These are phyloP conservation scores for sweet orange (Citrus sinensis) DNA, from an alignment of 345 rosid species.

Conservation along the genomic window DVS_A1.0 CM039169.1:9945501-9946000, in stretches of 20 bases:
- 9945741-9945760: slow-evolving; percentile 40
- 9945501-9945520: background rate
- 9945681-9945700: slow-evolving; percentile 39
- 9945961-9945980: background rate
- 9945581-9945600: slow-evolving; percentile 33
- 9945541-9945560: slow-evolving; percentile 92
- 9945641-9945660: slow-evolving; percentile 17
- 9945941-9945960: background rate
- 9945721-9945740: slow-evolving; percentile 28
- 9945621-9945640: slow-evolving; percentile 27
- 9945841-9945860: background rate
- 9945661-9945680: slow-evolving; percentile 36
- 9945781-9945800: slow-evolving; percentile 6
- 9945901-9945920: background rate
- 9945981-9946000: background rate
- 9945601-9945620: slow-evolving; percentile 19
- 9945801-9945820: background rate
- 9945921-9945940: background rate
- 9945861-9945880: background rate
- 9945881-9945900: background rate
- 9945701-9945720: slow-evolving; percentile 32
- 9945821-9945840: background rate
- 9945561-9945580: slow-evolving; percentile 44
- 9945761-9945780: slow-evolving; percentile 50
- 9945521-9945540: slow-evolving; percentile 92